phyloP scores from a whole-genome alignment of 345 rosid species.

The Citrus inodora region DNA sequence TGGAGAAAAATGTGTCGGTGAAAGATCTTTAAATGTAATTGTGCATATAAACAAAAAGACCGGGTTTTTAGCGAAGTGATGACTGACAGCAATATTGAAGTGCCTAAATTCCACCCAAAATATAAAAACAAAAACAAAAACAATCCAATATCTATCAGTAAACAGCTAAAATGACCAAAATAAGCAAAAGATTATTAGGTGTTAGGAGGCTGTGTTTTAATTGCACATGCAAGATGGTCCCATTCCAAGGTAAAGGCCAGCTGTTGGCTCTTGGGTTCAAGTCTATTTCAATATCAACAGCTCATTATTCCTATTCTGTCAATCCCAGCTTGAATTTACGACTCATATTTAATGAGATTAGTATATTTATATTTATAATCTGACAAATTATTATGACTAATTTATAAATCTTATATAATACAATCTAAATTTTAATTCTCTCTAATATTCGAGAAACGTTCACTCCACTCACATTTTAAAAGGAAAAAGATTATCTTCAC shows the following conservation, averaged over 20 bases:
- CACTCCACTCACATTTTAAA: rapidly evolving
- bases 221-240: constrained; percentile 16
- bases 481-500: rapidly evolving
- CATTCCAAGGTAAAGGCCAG: not conserved
- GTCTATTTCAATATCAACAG: constrained; percentile 5
- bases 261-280: not conserved
- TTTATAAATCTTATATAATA: too few species aligned
- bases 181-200: not conserved
- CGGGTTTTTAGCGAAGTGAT: not conserved
- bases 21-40: not conserved
- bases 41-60: not conserved
- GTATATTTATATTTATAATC: too few species aligned
- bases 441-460: too few species aligned
- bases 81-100: not conserved
- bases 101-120: not conserved
- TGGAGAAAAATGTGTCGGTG: not conserved
- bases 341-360: too few species aligned
- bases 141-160: not conserved
- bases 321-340: constrained; percentile 2
- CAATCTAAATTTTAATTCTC: too few species aligned
- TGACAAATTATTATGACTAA: too few species aligned
- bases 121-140: not conserved
- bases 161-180: not conserved
- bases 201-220: not conserved
- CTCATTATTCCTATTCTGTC: constrained; percentile 4